Conservation (phyloP, 257 asterid species). For the Fraxinus cuspidata region DNA sequence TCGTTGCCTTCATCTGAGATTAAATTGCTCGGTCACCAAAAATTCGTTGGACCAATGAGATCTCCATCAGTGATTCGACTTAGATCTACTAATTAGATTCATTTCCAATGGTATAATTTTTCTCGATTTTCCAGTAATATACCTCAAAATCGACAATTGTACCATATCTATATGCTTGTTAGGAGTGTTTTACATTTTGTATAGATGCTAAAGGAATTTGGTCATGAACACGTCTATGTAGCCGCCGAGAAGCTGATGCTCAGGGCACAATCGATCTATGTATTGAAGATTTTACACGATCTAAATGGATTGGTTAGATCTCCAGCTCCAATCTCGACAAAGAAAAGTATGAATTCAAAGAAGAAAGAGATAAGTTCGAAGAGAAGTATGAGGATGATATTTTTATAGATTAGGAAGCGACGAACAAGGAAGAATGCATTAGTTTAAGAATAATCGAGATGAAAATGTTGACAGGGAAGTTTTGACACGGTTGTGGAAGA, state of each 20-base stretch:
- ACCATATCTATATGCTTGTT: conserved; percentile 73
- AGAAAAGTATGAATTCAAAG: too few species aligned
- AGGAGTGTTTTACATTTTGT: conserved; percentile 68
- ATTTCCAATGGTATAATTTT: conserved; percentile 58
- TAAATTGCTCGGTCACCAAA: too few species aligned
- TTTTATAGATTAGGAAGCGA: too few species aligned
- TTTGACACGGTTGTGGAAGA: conserved; percentile 65
- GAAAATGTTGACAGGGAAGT: too few species aligned
- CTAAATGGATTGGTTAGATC: conserved; percentile 76
- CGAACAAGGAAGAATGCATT: too few species aligned
- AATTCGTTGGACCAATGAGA: too few species aligned
- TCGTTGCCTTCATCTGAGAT: too few species aligned
- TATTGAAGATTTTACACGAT: conserved; percentile 69
- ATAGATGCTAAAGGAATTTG: conserved; percentile 55
- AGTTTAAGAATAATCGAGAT: too few species aligned
- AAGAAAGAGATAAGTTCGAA: too few species aligned
- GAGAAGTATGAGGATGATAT: too few species aligned
- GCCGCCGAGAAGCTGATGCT: conserved; percentile 77
- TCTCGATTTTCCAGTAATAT: conserved; percentile 49
- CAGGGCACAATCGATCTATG: conserved; percentile 76
- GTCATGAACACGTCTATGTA: conserved; percentile 68
- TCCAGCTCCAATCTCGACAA: conserved; percentile 31
- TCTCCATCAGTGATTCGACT: neutral
- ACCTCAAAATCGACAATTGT: conserved; percentile 80
- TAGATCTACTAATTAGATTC: neutral